Percentiles rank a stretch among this genome's conserved stretches.
Evolutionary conservation across 1,284 basidiomycete genomes (phyloP).

Genomic region (Apiotrichum brassicae): DNA sequence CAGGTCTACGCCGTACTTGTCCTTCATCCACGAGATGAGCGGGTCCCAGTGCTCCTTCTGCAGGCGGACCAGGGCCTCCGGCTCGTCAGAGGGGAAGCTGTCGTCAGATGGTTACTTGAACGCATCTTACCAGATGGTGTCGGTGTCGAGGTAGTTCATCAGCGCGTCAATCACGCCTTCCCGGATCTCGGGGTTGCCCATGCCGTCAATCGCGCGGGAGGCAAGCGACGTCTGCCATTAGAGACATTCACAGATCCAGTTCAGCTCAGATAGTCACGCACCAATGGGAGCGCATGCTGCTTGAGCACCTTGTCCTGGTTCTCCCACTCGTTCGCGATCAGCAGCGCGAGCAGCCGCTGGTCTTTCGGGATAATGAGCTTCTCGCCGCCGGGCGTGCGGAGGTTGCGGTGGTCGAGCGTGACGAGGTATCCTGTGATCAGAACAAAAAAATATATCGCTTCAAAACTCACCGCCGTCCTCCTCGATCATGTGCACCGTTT

Average conservation of each 20-base stretch:
- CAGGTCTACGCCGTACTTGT: conserved; percentile 62
- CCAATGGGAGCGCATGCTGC: conserved; percentile 85
- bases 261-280: conserved; percentile 45
- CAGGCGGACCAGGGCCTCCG: conserved; percentile 66
- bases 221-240: conserved; percentile 70
- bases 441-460: not conserved
- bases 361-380: conserved; percentile 64
- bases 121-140: conserved; percentile 73
- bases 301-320: conserved; percentile 80
- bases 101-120: not conserved
- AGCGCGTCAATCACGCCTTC: conserved; percentile 65
- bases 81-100: conserved; percentile 78
- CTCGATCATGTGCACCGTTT: conserved; percentile 65
- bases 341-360: conserved; percentile 66
- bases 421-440: conserved; percentile 55
- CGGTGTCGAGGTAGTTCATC: conserved; percentile 85
- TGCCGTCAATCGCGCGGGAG: conserved; percentile 78
- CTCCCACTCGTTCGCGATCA: conserved; percentile 95
- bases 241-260: no score
- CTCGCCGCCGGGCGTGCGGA: conserved; percentile 81
- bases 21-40: conserved; percentile 68
- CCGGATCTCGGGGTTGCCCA: conserved; percentile 57
- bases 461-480: conserved; percentile 47
- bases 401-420: conserved; percentile 72
- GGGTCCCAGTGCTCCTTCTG: conserved; percentile 90